Conservation (phyloP, 2,329 filamentous ascomycete species). For the Kalmusia sp. region DNA sequence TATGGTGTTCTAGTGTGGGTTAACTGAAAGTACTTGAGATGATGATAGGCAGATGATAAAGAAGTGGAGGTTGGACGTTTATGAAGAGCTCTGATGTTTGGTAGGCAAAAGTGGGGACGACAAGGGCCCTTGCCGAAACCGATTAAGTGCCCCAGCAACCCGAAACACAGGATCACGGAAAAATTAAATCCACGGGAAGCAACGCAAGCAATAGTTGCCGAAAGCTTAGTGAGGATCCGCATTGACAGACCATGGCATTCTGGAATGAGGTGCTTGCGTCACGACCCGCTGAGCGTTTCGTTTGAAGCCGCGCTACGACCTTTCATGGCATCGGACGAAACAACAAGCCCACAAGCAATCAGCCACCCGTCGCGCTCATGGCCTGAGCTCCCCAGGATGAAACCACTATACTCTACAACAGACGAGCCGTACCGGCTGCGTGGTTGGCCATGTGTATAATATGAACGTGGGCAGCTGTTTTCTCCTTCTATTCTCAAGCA, state of each 20-base stretch:
- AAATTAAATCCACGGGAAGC: background rate
- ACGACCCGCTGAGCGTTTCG: background rate
- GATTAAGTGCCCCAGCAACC: slow-evolving; percentile 3
- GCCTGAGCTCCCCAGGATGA: background rate
- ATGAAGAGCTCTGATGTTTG: no score
- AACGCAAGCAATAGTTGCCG: background rate
- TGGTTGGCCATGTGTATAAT: background rate
- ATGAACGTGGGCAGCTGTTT: background rate
- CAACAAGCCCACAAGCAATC: slow-evolving; percentile 2
- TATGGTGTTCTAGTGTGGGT: no score
- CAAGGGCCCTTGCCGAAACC: background rate
- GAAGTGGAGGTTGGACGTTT: background rate
- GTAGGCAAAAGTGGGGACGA: background rate
- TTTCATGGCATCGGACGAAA: background rate
- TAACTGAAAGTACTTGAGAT: background rate
- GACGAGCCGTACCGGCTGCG: background rate
- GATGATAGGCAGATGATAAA: background rate
- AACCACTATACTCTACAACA: slow-evolving; percentile 2
- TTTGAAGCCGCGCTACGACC: background rate
- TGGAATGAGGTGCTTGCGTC: background rate
- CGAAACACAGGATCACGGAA: slow-evolving; percentile 2
- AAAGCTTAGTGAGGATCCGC: background rate
- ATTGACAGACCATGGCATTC: background rate
- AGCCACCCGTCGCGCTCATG: background rate
- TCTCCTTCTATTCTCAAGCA: background rate